Evolutionary conservation across 2,329 filamentous ascomycete genomes (phyloP).

Genomic region (Sarocladium brachiariae): DNA sequence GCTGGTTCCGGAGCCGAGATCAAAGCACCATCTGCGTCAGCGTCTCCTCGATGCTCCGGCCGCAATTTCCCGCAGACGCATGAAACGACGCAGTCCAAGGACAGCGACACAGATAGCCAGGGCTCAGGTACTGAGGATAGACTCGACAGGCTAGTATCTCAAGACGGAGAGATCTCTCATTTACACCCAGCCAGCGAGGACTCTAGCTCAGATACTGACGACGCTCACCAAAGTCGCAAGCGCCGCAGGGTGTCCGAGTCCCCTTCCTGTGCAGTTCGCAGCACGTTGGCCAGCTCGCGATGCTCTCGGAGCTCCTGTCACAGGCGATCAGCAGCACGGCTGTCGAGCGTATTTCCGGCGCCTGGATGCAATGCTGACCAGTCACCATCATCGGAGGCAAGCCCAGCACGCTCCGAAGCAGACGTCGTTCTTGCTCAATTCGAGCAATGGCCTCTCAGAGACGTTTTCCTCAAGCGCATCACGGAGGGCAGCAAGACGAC

Average conservation of each 20-base stretch:
- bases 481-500: neutral
- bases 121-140: neutral
- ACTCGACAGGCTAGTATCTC: neutral
- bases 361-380: neutral
- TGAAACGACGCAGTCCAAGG: neutral
- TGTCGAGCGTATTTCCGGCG: neutral
- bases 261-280: neutral
- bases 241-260: neutral
- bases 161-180: neutral
- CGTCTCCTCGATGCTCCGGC: neutral
- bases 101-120: neutral
- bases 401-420: neutral
- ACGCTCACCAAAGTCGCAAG: neutral
- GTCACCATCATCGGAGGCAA: neutral
- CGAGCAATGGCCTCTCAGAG: neutral
- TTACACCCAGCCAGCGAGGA: neutral
- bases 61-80: neutral
- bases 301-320: neutral
- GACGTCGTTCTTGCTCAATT: neutral
- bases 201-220: neutral
- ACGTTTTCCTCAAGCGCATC: conserved; percentile 1
- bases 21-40: neutral
- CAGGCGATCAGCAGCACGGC: neutral
- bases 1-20: neutral
- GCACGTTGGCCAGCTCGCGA: neutral